These are phyloP conservation scores for Teunomyces pallodes DNA, from an alignment of 805 yeast species.

Conservation along the genomic window DNA sequence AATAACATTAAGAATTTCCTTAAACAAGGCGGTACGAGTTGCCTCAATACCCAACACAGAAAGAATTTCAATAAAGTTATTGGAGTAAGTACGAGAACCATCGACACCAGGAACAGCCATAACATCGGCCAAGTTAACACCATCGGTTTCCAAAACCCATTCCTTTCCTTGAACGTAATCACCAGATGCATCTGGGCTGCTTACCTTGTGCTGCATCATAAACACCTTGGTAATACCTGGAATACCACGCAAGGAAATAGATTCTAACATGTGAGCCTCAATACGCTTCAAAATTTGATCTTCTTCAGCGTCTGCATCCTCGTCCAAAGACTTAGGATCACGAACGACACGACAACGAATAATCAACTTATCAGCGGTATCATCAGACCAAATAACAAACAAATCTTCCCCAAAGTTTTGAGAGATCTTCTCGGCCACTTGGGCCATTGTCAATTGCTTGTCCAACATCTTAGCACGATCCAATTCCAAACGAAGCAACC, in stretches of 20 bases:
- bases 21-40: conserved; percentile 89
- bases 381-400: conserved; percentile 98
- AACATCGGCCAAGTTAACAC: conserved; percentile 92
- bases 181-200: conserved; percentile 74
- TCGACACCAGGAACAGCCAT: conserved; percentile 96
- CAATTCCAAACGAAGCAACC: conserved; percentile 93
- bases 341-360: conserved; percentile 98
- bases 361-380: conserved; percentile 93
- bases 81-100: conserved; percentile 84
- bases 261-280: conserved; percentile 94
- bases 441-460: conserved; percentile 96
- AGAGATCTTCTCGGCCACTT: conserved; percentile 93
- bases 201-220: conserved; percentile 82
- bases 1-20: conserved; percentile 93
- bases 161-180: conserved; percentile 87
- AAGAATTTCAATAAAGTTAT: conserved; percentile 92
- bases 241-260: conserved; percentile 93
- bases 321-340: conserved; percentile 90
- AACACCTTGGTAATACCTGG: conserved; percentile 88
- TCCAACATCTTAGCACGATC: conserved; percentile 99
- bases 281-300: conserved; percentile 94
- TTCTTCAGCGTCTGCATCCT: conserved; percentile 93
- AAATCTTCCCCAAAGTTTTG: conserved; percentile 91
- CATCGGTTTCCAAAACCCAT: conserved; percentile 99
- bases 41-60: conserved; percentile 98